Percentiles rank a stretch among this genome's conserved stretches.
phyloP scores from a whole-genome alignment of 768 basidiomycete genomes.

The Kwoniella pini region DNA sequence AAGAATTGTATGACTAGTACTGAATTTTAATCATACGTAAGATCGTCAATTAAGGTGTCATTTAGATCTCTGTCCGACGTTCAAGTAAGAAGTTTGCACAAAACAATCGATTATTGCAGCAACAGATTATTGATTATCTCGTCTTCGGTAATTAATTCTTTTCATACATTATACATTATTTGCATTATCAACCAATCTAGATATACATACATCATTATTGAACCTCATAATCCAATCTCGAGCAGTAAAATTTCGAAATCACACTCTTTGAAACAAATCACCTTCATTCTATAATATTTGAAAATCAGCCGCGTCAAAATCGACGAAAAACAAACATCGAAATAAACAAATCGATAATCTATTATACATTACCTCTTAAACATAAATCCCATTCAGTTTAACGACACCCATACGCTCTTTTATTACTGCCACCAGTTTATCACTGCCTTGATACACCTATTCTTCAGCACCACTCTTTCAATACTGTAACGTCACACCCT shows the following conservation, averaged over 20 bases:
- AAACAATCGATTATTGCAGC: too few relatives aligned
- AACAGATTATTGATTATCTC: too few relatives aligned
- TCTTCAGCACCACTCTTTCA: not conserved
- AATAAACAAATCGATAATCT: conserved; percentile 12
- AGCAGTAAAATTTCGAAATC: not conserved
- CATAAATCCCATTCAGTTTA: too few relatives aligned
- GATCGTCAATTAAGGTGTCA: conserved; percentile 1
- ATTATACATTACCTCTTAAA: too few relatives aligned
- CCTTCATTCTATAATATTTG: not conserved
- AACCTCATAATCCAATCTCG: not conserved
- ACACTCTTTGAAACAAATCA: not conserved
- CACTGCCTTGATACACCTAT: not conserved
- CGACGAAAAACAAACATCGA: not conserved
- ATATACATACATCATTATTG: not conserved
- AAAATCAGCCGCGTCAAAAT: not conserved
- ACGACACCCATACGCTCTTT: too few relatives aligned
- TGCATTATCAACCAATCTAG: not conserved
- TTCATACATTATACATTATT: too few relatives aligned
- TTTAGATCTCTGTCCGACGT: not conserved
- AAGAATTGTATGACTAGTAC: too few relatives aligned
- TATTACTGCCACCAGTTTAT: too few relatives aligned
- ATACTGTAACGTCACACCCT: too few relatives aligned
- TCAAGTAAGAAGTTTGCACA: not conserved
- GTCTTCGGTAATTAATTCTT: too few relatives aligned
- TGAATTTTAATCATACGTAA: conserved; percentile 3